These are phyloP conservation scores for Backusella morwellensis DNA, from an alignment of 192 early-diverging fungal genomes.

Conservation along the genomic window DNA sequence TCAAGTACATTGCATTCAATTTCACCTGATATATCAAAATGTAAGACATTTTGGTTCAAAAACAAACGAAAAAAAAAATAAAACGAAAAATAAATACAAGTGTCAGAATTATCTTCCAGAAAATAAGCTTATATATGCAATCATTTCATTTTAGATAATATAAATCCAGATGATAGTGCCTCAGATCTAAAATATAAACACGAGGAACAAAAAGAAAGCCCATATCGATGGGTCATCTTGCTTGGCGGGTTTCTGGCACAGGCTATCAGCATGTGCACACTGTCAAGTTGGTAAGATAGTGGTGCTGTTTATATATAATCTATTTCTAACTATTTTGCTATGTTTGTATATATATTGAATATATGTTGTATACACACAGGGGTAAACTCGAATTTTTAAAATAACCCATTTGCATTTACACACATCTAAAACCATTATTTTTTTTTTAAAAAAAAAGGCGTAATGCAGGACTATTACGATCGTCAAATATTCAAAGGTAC, in stretches of 20 bases:
- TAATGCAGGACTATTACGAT: constrained; percentile 36
- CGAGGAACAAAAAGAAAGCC: not conserved
- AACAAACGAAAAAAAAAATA: not conserved
- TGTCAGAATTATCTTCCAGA: not conserved
- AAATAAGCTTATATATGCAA: not conserved
- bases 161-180: not conserved
- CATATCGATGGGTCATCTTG: not conserved
- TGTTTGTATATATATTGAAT: not conserved
- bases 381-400: not conserved
- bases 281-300: constrained; percentile 9
- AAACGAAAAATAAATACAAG: not conserved
- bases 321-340: not conserved
- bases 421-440: not conserved
- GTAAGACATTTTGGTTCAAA: not conserved
- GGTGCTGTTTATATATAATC: not conserved
- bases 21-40: not conserved
- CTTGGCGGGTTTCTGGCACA: not conserved
- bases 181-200: not conserved
- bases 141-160: not conserved
- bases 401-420: no score
- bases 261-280: constrained; percentile 3
- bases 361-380: not conserved
- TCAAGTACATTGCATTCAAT: not conserved
- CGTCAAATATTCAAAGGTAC: constrained; percentile 18
- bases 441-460: constrained; percentile 10